Base-by-base conservation (phyloP, 768 basidiomycete species). In the Boletales sp. region DNA sequence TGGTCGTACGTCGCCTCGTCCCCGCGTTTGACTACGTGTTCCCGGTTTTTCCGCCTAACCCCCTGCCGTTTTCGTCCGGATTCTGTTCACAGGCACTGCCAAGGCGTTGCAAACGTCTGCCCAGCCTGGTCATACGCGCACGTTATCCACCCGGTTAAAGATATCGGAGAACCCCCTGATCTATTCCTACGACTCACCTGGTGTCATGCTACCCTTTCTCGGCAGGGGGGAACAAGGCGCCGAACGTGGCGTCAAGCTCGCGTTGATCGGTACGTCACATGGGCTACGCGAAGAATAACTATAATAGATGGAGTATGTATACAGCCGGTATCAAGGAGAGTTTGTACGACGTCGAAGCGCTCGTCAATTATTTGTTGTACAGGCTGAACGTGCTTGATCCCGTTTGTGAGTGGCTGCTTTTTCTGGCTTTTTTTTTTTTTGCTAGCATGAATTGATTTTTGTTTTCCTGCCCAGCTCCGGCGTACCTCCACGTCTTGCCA, bases 141-240 rank as follows among this genome's bases (percentile, higher is more conserved):
- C 87, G 35, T 70, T 97, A 38, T 95, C 94, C 6, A 95, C 89
- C 10, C 83, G 91, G 32, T 75, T 98, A 39, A 93, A 93, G 70
- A 75, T 99, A 46, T 86, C 83, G 21, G 67, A 86, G 51, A 77
- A 85, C 48, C 93, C 94, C 3, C 72, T 82, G 8, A 86, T 96
- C 11, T 98, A 98, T 72, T 89, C 96, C 5, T 93, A 86, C 61
- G 96, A 99, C 73, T 85, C 91, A 9, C 96, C 96, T 2, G 96
- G 96, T 3, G 90, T 98, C 41, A 98, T 98, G 94, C 75, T 96
- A 38, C 92, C 94, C 11, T 98, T 87, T 71, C 78, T 98, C 30
- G 96, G 96, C 1, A 81, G 75, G 51, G 96, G 96, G 5, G 76
- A 80, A 48, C 78, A 78, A 55, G 95, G 93, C 15, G 86, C 91